Base-by-base conservation (phyloP, 73 alveolate species). In the Durusdinium trenchii region DNA sequence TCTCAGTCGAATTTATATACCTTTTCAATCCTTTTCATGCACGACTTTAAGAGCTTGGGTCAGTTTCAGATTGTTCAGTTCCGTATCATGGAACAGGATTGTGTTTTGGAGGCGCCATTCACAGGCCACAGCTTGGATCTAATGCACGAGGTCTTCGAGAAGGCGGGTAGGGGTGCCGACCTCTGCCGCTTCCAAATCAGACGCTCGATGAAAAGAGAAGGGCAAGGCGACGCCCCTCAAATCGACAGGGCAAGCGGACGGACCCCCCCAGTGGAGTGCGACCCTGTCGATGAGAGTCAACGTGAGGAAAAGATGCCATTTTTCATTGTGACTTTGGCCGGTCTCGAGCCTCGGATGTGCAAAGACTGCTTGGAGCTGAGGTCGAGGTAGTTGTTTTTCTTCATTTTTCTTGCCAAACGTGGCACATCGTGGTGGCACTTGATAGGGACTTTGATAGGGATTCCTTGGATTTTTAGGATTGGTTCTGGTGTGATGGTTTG, bases 111-210 rank as follows among this genome's bases (percentile, higher is more conserved):
- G 96, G 96, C 62, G 71, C 96, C 86, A 40, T 45, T 91, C 67
- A 52, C 75, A 18, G 98, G 98, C 5, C 14, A n/a, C 7, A 78
- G 64, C 32, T 36, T 91, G 62, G 89, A 67, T 48, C 40, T 26
- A 16, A 18, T 69, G 79, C 90, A 91, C 45, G 98, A 51, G 7
- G 90, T 52, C 52, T 67, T 42, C 36, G 87, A 67, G 38, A 52
- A 48, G 30, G 40, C 82, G 75, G 98, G 98, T 14, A 38, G 90
- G 18, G 76, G 47, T 36, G 98, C 75, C 32, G 85, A 91, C 36
- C 38, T 91, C 45, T 91, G 98, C 76, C 98, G 98, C n/a, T 91
- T 91, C 64, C 64, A 69, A 12, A 7, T 87, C 69, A 40, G 95
- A 26, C 14, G 40, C 95, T 60, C 18, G 69, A 57, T 57, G 32